A percentile compares a stretch with the other conserved stretches of the same genome.
Conservation (phyloP, 768 basidiomycete genomes). For the Heimioporus sp. region DNA sequence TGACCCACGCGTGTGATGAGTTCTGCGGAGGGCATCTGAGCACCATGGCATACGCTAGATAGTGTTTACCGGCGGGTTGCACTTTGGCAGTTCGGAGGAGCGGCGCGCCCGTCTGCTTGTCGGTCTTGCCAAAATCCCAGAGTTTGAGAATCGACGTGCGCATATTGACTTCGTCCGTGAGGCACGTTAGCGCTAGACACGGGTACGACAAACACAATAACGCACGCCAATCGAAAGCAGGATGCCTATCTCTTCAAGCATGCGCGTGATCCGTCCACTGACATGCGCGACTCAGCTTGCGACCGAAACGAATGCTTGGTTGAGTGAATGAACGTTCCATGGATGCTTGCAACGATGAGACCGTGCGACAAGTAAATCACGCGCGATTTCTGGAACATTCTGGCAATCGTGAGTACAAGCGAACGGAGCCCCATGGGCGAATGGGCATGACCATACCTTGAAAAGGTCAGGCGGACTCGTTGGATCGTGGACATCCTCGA, state of each 20-base stretch:
- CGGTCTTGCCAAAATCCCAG: conserved; percentile 78
- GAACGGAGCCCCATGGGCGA: not conserved
- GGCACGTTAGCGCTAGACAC: conserved; percentile 11
- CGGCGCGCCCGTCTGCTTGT: conserved; percentile 64
- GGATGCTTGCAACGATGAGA: conserved; percentile 78
- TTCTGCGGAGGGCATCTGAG: not conserved
- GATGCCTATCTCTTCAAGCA: conserved; percentile 77
- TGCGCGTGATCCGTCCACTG: conserved; percentile 80
- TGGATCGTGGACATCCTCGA: conserved; percentile 79
- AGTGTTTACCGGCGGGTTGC: conserved; percentile 72
- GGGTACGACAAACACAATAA: conserved; percentile 9
- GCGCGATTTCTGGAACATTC: conserved; percentile 70
- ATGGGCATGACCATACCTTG: conserved; percentile 45
- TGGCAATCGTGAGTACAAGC: conserved; percentile 23
- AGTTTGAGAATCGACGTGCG: conserved; percentile 76
- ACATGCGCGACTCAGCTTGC: conserved; percentile 80
- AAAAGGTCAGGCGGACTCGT: conserved; percentile 74
- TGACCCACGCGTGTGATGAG: conserved; percentile 45
- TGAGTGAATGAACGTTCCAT: conserved; percentile 78
- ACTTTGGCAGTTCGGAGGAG: conserved; percentile 72
- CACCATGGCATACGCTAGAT: conserved; percentile 52
- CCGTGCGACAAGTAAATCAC: conserved; percentile 62
- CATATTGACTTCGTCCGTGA: conserved; percentile 71
- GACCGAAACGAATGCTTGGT: conserved; percentile 66
- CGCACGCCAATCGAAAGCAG: conserved; percentile 88